Base-by-base conservation (phyloP, 495 filamentous ascomycete genomes). In the Talaromyces ruber region DNA sequence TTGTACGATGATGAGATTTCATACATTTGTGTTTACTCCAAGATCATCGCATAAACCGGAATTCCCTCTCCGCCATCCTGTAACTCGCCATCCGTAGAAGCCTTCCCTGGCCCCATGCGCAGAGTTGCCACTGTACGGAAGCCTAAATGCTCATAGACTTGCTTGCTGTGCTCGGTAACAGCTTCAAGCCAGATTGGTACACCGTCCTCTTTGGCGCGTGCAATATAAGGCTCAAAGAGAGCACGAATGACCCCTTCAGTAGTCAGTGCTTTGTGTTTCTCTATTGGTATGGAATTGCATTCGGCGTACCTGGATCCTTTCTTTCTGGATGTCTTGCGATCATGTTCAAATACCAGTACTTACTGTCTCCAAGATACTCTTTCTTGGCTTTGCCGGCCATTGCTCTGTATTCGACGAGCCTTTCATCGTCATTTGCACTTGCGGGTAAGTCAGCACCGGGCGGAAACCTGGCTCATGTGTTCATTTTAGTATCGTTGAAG, bases 41-140 rank as follows among this genome's bases (percentile, higher is more conserved):
- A 70, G 0, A 74, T 68, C 72, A 74, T 74, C 6, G 68, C 70
- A 62, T 64, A 74, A 2, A 74, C 22, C 0, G 66, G 58, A 6
- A 74, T 39, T 30, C 63, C 63, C 37, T 61, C 58, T 12, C 63
- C 63, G 24, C 58, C 52, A 4, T 64, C 63, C 12, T 58, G 47
- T 29, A 61, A 30, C 22, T 64, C 63, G 22, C 63, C 63, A 8
- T 57, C 18, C n/a, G 58, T 22, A 26, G 32, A 53, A n/a, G 30
- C 58, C 24, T 55, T 64, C n/a, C 63, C 63, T 8, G 29, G 50
- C 1, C 58, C 63, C 26, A 64, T 59, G 16, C 63, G 58, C 3
- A 55, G 11, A n/a, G 24, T 47, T 7, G 28, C 32, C 9, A 64
- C 63, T 2, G 58, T 64, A 6, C 45, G 37, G 53, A 64, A 64